phyloP scores from a whole-genome alignment of 345 rosid species.

The Cardamine chenopodiifolia region DNA sequence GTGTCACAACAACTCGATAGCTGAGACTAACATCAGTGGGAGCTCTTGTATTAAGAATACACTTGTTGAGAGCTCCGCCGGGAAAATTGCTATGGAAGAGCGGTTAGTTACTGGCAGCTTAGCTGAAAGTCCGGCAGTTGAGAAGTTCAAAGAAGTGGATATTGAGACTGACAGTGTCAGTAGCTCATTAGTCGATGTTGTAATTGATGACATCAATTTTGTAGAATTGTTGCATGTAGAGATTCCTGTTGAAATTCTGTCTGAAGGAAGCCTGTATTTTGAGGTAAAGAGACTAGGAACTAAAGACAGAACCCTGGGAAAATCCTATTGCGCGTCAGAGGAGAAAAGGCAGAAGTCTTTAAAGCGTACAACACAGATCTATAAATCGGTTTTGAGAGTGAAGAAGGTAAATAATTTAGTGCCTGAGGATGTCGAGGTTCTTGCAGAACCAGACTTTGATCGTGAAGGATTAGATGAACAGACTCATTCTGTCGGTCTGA shows the following conservation, averaged over 20 bases:
- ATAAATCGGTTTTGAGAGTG: slow-evolving; percentile 42
- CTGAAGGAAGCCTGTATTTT: slow-evolving; percentile 38
- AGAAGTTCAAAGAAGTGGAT: slow-evolving; percentile 7
- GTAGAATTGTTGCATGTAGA: slow-evolving; percentile 46
- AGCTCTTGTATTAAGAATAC: slow-evolving; percentile 24
- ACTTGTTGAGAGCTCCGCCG: background rate
- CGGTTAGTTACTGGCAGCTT: slow-evolving; percentile 15
- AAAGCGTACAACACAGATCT: slow-evolving; percentile 41
- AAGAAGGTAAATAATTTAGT: slow-evolving; percentile 52
- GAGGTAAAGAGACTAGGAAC: slow-evolving; percentile 14
- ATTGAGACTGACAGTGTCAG: slow-evolving; percentile 36
- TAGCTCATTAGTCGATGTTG: slow-evolving; percentile 42
- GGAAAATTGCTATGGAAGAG: slow-evolving; percentile 18
- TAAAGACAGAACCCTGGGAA: slow-evolving; percentile 10
- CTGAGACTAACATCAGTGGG: slow-evolving; percentile 24
- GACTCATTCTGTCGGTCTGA: slow-evolving; percentile 48
- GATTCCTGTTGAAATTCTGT: slow-evolving; percentile 33
- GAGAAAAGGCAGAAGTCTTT: slow-evolving; percentile 32
- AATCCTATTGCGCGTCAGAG: slow-evolving; percentile 21
- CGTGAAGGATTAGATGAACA: slow-evolving; percentile 61
- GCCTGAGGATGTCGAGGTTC: slow-evolving; percentile 46
- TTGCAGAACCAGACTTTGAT: slow-evolving; percentile 45
- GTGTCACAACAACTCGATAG: background rate
- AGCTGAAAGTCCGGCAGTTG: slow-evolving; percentile 30
- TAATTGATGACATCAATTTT: slow-evolving; percentile 40